Evolutionary conservation across 1,284 basidiomycete species (phyloP), one percentile per base, ranked within the genome.

Genomic region (Porphyrellus sp.): DNA sequence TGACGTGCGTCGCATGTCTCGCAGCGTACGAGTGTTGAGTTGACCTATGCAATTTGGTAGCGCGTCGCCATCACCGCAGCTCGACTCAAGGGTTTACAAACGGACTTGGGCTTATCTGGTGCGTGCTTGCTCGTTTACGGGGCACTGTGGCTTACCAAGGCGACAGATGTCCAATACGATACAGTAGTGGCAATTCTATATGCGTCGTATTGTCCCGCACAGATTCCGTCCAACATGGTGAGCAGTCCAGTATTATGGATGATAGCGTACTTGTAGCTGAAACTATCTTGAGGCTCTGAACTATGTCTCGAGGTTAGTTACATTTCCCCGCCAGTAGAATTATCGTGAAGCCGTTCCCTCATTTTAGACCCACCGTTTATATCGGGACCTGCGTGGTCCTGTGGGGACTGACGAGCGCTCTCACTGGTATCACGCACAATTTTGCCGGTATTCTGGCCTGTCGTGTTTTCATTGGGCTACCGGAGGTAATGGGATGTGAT

Each of bases 401-500:
- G 11, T 48, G 46, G 46, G 46, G 46, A 8, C 8, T 48, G 16
- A 48, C 46, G 21, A 48, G 46, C 23, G 28, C 46, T n/a, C 46
- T 48, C 9, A 48, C 46, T 24, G 46, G 46, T 24, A n/a, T 39
- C 27, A 48, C 46, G 4, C 27, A 25, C 12, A 23, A 33, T 21
- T 48, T 48, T n/a, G 37, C 35, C 13, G 46, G 46, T 8, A 31
- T 48, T 9, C 11, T 31, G 11, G 28, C 46, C 6, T 48, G 46
- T 48, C 46, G 46, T 31, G 25, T 48, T 11, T 48, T 48, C 38
- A 39, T 48, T n/a, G 46, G 46, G n/a, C 11, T 48, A 16, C 46
- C 38, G 1, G 38, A 48, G 20, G 46, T 48, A n/a, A n/a, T n/a
- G n/a, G n/a, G n/a, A n/a, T n/a, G n/a, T n/a, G n/a, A n/a, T n/a